These are phyloP conservation scores for Phaffia tasmanica DNA, from an alignment of 768 basidiomycete species.

Conservation along the genomic window DNA sequence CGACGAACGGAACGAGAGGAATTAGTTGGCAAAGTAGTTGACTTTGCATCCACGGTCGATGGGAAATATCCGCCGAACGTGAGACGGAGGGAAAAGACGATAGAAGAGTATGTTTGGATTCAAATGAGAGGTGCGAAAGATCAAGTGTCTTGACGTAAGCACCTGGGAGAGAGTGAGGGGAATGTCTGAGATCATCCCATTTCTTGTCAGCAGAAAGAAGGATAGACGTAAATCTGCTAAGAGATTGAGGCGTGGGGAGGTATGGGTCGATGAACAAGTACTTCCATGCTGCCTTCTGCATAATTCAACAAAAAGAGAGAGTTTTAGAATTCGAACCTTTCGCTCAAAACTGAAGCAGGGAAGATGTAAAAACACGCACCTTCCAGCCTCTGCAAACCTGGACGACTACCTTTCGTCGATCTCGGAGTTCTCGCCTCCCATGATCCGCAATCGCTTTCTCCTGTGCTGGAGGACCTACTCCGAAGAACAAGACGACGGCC, in stretches of 20 bases:
- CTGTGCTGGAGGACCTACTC: conserved; percentile 9
- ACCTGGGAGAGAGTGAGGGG: conserved; percentile 14
- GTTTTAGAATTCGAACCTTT: background rate
- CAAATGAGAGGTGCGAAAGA: conserved; percentile 14
- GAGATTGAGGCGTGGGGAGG: conserved; percentile 2
- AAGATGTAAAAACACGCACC: background rate
- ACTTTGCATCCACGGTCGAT: conserved; percentile 23
- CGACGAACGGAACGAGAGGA: conserved; percentile 34
- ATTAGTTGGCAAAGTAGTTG: conserved; percentile 29
- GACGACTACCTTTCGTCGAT: conserved; percentile 1
- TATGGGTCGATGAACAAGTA: conserved; percentile 14
- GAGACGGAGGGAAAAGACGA: background rate
- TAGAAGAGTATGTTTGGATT: no score
- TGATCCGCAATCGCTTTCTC: background rate
- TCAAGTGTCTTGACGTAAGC: conserved; percentile 11
- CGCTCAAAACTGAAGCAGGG: background rate
- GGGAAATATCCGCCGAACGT: background rate
- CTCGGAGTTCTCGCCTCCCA: conserved; percentile 10
- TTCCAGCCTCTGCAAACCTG: conserved; percentile 22
- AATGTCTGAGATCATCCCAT: conserved; percentile 16
- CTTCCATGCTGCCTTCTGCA: conserved; percentile 8
- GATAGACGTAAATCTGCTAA: background rate
- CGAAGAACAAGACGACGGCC: conserved; percentile 9
- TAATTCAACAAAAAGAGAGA: background rate
- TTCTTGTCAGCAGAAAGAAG: conserved; percentile 7